A percentile compares a stretch with the other conserved stretches of the same genome.
phyloP scores from a whole-genome alignment of 2,329 filamentous ascomycete genomes.

The Microdochium bolleyi region DNA sequence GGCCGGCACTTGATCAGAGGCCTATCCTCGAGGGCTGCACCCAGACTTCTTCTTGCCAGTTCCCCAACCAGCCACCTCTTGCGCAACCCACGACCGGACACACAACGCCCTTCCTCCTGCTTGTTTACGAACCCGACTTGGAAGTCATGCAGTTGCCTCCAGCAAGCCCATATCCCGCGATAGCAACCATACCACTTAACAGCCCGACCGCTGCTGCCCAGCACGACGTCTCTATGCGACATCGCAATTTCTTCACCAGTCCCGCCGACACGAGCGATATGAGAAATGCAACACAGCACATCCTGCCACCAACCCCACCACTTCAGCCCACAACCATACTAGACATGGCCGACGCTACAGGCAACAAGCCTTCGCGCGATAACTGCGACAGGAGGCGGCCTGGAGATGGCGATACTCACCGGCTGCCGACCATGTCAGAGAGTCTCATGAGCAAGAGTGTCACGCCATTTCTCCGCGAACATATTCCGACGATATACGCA shows the following conservation, averaged over 20 bases:
- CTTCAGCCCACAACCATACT: background rate
- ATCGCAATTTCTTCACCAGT: background rate
- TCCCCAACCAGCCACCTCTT: background rate
- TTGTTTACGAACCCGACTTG: background rate
- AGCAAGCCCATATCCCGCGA: background rate
- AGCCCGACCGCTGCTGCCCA: background rate
- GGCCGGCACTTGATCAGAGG: background rate
- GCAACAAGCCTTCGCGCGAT: conserved; percentile 22
- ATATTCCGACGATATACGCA: conserved; percentile 85
- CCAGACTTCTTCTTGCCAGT: background rate
- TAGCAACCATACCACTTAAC: background rate
- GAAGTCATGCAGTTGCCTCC: background rate
- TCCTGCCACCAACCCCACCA: background rate
- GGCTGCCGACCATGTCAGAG: conserved; percentile 49
- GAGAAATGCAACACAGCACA: background rate
- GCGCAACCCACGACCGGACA: background rate
- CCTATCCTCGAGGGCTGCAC: background rate
- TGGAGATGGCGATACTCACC: conserved; percentile 38
- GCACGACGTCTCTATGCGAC: background rate
- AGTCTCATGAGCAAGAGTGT: conserved; percentile 71
- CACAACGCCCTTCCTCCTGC: background rate
- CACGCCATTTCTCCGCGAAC: conserved; percentile 80
- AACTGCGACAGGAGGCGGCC: conserved; percentile 44
- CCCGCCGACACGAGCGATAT: background rate
- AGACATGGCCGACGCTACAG: conserved; percentile 3